Evolutionary conservation across 208 protist species (phyloP), one percentile per base, ranked within the genome.

Genomic region (Phytomonas serpens): DNA sequence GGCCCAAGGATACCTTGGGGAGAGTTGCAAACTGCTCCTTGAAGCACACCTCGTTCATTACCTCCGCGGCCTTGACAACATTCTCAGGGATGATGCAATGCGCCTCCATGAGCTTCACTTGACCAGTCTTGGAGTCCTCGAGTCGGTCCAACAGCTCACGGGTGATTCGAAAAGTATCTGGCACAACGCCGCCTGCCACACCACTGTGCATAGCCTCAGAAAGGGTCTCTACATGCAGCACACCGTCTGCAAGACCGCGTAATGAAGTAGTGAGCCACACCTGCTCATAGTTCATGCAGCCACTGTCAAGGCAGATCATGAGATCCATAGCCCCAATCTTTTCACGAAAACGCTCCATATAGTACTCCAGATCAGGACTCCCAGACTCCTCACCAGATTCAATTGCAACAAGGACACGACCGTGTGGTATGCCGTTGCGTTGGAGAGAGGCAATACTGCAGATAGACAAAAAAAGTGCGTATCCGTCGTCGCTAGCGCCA

Each of bases 191-290:
- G 63, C 90, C 92, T n/a, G 83, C 88, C 19, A 94, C 38, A 32
- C 97, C 97, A 64, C 81, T 93, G 84, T 99, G 97, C 73, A 97
- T 90, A 61, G 93, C 89, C 79, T 98, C 89, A 19, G 57, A 88
- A 61, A 98, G 74, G 13, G 91, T 86, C 52, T 85, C 71, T 11
- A 98, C 91, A 1, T 72, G 82, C 19, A 99, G 85, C 36, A 83
- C 75, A 61, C 95, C 97, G 61, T 71, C 82, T 3, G 84, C 67
- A 13, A 98, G 76, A 37, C 97, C 97, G 66, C 97, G 91, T 34
- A 99, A 82, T 10, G 93, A 96, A 14, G 90, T 95, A 52, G 94
- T 98, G 34, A 98, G 81, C 96, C 95, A 99, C 37, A 99, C 65
- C 75, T 97, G 88, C 27, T 98, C 85, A 73, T 99, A 99, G 72